phyloP scores from a whole-genome alignment of 1,284 basidiomycete genomes.

The Macrocybe sp. region DNA sequence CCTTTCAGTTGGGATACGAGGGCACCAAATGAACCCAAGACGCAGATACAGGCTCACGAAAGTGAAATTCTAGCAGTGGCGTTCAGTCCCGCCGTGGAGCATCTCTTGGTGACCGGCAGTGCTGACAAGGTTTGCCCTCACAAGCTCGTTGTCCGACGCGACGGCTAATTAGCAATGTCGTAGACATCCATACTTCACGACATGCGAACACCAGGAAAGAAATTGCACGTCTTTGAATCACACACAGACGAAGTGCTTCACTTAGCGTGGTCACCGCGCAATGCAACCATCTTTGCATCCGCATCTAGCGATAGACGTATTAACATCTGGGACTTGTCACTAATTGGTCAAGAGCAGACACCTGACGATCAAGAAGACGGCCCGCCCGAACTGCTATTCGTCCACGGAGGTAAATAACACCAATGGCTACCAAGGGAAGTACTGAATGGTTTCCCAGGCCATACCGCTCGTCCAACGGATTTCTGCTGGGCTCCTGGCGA shows the following conservation, averaged over 20 bases:
- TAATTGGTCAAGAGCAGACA: constrained; percentile 94
- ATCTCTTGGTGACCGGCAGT: constrained; percentile 91
- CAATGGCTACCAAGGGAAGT: not conserved
- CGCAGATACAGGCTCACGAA: constrained; percentile 82
- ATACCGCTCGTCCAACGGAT: constrained; percentile 77
- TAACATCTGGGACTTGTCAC: constrained; percentile 92
- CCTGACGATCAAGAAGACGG: constrained; percentile 99
- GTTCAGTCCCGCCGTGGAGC: constrained; percentile 82
- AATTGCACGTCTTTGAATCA: constrained; percentile 88
- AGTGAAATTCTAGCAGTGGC: constrained; percentile 90
- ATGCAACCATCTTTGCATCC: constrained; percentile 86
- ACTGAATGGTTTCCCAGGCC: constrained; percentile 40
- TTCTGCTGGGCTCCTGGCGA: constrained; percentile 81
- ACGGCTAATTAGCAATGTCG: constrained; percentile 1
- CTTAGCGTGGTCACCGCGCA: constrained; percentile 93
- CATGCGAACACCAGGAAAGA: constrained; percentile 74
- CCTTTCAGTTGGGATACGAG: constrained; percentile 87
- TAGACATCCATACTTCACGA: constrained; percentile 92
- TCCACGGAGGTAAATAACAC: constrained; percentile 71
- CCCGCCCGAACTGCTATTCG: constrained; percentile 89
- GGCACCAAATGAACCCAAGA: constrained; percentile 61
- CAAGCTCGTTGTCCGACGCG: not conserved
- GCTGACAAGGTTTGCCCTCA: constrained; percentile 73
- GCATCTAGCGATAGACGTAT: constrained; percentile 91
- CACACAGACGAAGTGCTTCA: constrained; percentile 96